Base-by-base conservation (phyloP, 202 grass and related monocot genomes). In the Tripidium arundinaceum region DNA sequence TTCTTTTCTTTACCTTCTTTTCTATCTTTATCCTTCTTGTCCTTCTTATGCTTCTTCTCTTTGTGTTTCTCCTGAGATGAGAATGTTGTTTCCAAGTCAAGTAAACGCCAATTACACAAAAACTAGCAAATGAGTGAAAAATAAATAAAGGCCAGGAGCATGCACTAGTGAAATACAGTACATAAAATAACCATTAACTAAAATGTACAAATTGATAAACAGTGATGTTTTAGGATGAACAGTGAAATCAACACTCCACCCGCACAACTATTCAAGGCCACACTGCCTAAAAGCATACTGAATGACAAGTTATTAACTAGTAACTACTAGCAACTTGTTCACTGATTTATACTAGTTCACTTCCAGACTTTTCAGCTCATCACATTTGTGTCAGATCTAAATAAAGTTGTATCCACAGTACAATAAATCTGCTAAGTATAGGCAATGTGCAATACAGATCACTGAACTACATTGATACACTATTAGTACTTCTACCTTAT, bases 1-100 rank as follows among this genome's bases (percentile, higher is more conserved):
- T 83, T 91, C 77, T 76, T 88, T 81, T 86, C 90, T 88, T 87
- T 91, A 45, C 79, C 83, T 75, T 91, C 89, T 86, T 92, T 92
- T 66, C 64, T 85, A 65, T 84, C 86, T 89, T 78, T 92, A 12
- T 89, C 85, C 69, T 78, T 87, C 89, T 85, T 91, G 42, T 91
- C 89, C 59, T 91, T 92, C 80, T 92, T 89, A 84, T 84, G 90
- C 66, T 92, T 92, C 90, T 86, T 89, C 61, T 92, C 86, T 60
- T 86, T 92, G 42, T 86, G 83, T 68, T 92, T 92, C 60, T 89
- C 90, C 90, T 92, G 83, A 81, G 77, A 86, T 45, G 40, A 31
- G 15, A 66, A 61, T 2, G 22, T 11, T 34, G 29, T 12, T 74
- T 43, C n/a, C 21, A 45, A 34, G 40, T 83, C 50, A 83, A 65